These are phyloP conservation scores for Pseudozyma tsukubaensis DNA, from an alignment of 1,284 basidiomycete species.

Conservation along the genomic window DNA sequence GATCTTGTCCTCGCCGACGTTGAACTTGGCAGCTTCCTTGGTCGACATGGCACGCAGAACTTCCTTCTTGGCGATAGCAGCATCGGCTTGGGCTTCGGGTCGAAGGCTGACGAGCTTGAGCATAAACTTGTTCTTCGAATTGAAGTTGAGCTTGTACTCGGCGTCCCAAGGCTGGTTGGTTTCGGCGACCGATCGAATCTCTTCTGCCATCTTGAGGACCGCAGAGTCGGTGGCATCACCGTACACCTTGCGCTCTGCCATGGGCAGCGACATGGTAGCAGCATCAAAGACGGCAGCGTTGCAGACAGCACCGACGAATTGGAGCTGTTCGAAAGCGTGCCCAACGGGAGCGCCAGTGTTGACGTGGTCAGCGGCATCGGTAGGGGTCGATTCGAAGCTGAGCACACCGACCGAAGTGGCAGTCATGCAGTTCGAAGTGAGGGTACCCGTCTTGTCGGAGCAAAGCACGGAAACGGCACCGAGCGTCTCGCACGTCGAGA, in stretches of 20 bases:
- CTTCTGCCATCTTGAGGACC: constrained; percentile 75
- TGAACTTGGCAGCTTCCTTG: constrained; percentile 67
- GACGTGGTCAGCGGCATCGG: constrained; percentile 46
- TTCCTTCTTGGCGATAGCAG: background rate
- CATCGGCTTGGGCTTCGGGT: constrained; percentile 5
- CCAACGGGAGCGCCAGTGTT: constrained; percentile 36
- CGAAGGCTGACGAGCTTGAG: constrained; percentile 68
- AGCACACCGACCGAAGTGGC: constrained; percentile 70
- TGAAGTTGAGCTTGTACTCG: constrained; percentile 72
- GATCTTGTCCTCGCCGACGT: constrained; percentile 27
- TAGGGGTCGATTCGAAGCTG: constrained; percentile 59
- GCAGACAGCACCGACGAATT: constrained; percentile 74
- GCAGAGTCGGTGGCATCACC: constrained; percentile 78
- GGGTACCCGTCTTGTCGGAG: constrained; percentile 80
- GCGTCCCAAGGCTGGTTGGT: constrained; percentile 68
- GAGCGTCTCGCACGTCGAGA: constrained; percentile 77
- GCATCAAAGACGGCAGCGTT: constrained; percentile 75
- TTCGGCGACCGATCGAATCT: constrained; percentile 67
- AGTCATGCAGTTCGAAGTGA: constrained; percentile 74
- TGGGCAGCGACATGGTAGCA: constrained; percentile 31
- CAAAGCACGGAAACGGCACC: constrained; percentile 76
- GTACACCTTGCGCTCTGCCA: constrained; percentile 70
- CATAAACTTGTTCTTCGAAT: constrained; percentile 78
- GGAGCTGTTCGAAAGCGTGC: constrained; percentile 41
- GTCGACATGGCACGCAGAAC: constrained; percentile 40